These are phyloP conservation scores for Phytophthora idaei DNA, from an alignment of 352 stramenopile genomes.

Conservation along the genomic window DNA sequence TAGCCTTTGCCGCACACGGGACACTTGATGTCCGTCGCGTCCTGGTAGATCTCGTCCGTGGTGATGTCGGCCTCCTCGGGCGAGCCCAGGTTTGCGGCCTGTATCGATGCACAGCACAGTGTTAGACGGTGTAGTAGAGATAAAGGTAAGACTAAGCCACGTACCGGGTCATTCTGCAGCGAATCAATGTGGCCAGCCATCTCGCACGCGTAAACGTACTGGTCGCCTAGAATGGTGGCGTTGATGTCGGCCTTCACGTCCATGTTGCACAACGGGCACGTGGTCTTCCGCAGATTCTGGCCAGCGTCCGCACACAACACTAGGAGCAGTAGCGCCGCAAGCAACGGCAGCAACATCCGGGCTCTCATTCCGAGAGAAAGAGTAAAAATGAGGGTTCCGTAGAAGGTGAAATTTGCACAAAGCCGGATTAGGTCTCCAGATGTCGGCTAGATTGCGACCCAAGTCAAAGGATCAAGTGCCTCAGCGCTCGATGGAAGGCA, in stretches of 20 bases:
- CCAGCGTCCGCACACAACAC: conserved; percentile 29
- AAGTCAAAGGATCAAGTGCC: conserved; percentile 19
- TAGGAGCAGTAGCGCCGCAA: conserved; percentile 35
- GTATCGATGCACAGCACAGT: neutral
- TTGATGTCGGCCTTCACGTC: conserved; percentile 64
- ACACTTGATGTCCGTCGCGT: conserved; percentile 59
- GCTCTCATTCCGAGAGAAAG: conserved; percentile 28
- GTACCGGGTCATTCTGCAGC: conserved; percentile 77
- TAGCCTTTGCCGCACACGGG: conserved; percentile 68
- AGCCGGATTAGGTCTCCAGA: conserved; percentile 21
- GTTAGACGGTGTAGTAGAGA: conserved; percentile 2
- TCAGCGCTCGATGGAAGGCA: conserved; percentile 16
- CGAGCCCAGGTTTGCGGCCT: conserved; percentile 47
- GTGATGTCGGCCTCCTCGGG: conserved; percentile 53
- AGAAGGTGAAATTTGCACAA: conserved; percentile 13
- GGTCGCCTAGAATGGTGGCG: conserved; percentile 68
- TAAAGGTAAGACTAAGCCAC: conserved; percentile 3
- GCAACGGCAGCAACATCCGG: conserved; percentile 25
- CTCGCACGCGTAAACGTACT: conserved; percentile 82
- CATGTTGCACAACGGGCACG: conserved; percentile 64
- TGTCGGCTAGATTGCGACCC: conserved; percentile 2
- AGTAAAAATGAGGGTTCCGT: conserved; percentile 17
- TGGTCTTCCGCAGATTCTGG: conserved; percentile 65
- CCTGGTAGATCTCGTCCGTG: conserved; percentile 76
- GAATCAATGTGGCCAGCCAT: conserved; percentile 85